Conservation (phyloP, 2,329 filamentous ascomycete species). For the Cordyceps fumosorosea region DNA sequence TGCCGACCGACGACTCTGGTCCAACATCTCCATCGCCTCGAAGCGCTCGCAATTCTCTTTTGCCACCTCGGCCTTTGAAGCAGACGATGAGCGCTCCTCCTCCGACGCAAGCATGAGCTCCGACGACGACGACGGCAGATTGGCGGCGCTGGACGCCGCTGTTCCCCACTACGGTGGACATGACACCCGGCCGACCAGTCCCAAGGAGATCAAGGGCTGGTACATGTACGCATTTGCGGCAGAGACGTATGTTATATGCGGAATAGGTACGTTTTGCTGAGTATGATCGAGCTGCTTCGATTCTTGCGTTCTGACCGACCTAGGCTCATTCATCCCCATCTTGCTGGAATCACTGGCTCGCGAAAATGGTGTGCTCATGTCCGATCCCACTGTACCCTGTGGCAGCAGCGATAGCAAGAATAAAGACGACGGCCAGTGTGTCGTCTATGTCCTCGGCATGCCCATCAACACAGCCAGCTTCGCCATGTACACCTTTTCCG, state of each 20-base stretch:
- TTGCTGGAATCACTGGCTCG: conserved; percentile 88
- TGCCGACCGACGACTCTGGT: conserved; percentile 37
- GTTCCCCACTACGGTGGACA: conserved; percentile 66
- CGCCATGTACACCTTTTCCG: conserved; percentile 96
- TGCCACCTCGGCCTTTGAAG: conserved; percentile 56
- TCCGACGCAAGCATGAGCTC: conserved; percentile 30
- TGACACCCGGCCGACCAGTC: conserved; percentile 81
- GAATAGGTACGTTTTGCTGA: conserved; percentile 49
- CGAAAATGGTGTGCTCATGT: conserved; percentile 81
- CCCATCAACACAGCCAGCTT: conserved; percentile 96
- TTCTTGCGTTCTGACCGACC: neutral
- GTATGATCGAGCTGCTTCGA: neutral
- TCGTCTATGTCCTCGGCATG: conserved; percentile 73
- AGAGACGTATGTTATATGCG: conserved; percentile 90
- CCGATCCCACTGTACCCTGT: conserved; percentile 71
- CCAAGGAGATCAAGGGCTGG: conserved; percentile 85
- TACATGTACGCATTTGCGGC: conserved; percentile 95
- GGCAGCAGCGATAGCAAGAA: conserved; percentile 52
- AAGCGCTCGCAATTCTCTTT: conserved; percentile 53
- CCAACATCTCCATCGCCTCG: conserved; percentile 43
- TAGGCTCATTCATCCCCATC: conserved; percentile 92
- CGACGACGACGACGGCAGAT: conserved; percentile 28
- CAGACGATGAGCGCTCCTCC: conserved; percentile 61
- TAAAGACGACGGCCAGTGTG: conserved; percentile 59
- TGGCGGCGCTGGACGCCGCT: conserved; percentile 25